Evolutionary conservation across 2,329 filamentous ascomycete species (phyloP).

Genomic region (Ceratocystiopsis sp.): DNA sequence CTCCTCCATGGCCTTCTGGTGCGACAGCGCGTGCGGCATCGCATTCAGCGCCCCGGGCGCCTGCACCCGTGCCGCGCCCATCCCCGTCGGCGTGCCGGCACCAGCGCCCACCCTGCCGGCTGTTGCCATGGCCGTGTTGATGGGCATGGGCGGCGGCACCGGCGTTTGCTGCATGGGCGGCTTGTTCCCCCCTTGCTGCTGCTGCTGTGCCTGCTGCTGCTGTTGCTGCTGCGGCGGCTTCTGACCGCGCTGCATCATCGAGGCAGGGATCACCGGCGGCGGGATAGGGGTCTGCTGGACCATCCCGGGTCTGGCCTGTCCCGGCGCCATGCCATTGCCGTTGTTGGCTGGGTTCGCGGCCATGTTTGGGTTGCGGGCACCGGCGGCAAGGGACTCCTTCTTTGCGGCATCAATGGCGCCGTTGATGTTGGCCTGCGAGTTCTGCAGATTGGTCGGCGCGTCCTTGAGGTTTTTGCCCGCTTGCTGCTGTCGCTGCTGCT

Average conservation of each 20-base stretch:
- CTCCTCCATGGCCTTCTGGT: slow-evolving; percentile 31
- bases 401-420: slow-evolving; percentile 29
- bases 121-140: slow-evolving; percentile 29
- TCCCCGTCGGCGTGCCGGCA: slow-evolving; percentile 26
- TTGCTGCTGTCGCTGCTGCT: slow-evolving; percentile 3
- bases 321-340: not conserved
- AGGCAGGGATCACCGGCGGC: slow-evolving; percentile 9
- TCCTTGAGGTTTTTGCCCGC: slow-evolving; percentile 11
- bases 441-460: slow-evolving; percentile 15
- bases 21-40: slow-evolving; percentile 26
- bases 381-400: slow-evolving; percentile 20
- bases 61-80: slow-evolving; percentile 22
- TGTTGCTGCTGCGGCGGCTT: not conserved
- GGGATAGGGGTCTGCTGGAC: slow-evolving; percentile 10
- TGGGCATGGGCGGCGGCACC: slow-evolving; percentile 20
- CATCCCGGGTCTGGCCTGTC: slow-evolving; percentile 2
- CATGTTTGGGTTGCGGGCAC: slow-evolving; percentile 9
- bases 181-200: slow-evolving; percentile 1
- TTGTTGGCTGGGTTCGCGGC: slow-evolving; percentile 2
- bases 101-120: slow-evolving; percentile 19
- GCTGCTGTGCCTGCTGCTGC: slow-evolving; percentile 1
- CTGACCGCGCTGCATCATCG: slow-evolving; percentile 6
- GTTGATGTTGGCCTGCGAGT: slow-evolving; percentile 22
- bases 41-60: slow-evolving; percentile 22
- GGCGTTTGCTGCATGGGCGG: slow-evolving; percentile 10